phyloP scores from a whole-genome alignment of 257 asterid species.

The Nicotiana otophora region DNA sequence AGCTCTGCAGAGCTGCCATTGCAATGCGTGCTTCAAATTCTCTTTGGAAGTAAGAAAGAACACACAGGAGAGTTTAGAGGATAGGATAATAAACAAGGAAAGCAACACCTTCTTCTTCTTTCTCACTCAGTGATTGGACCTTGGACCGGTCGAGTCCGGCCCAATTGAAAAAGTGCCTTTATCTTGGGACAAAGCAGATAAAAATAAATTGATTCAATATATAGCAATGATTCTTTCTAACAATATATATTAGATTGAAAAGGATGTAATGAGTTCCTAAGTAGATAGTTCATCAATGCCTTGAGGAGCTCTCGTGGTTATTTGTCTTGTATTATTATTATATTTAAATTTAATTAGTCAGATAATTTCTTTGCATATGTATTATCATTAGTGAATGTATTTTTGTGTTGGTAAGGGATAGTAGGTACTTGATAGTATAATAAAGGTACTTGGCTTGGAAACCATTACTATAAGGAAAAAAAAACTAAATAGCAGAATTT shows the following conservation, averaged over 20 bases:
- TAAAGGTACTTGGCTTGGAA: too few relatives aligned
- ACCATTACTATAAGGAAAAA: too few relatives aligned
- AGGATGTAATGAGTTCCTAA: background rate
- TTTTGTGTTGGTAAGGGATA: too few relatives aligned
- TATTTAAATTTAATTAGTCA: too few relatives aligned
- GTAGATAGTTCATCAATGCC: background rate
- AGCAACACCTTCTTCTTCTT: background rate
- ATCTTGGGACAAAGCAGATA: background rate
- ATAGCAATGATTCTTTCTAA: background rate
- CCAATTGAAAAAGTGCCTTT: background rate
- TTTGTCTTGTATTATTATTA: background rate
- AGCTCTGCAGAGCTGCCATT: slow-evolving; percentile 69
- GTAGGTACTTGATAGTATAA: too few relatives aligned
- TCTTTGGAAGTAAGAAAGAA: background rate
- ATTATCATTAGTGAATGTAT: too few relatives aligned
- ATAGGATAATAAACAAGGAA: background rate
- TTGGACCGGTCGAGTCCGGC: background rate
- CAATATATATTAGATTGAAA: background rate
- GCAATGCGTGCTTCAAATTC: background rate
- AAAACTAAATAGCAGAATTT: too few relatives aligned
- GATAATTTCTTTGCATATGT: too few relatives aligned
- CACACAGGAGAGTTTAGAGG: background rate
- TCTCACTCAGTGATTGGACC: background rate
- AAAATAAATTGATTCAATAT: background rate
- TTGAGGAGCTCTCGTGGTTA: background rate